A percentile compares a stretch with the other conserved stretches of the same genome.
These are phyloP conservation scores for Lithocarpus polystachyus DNA, from an alignment of 306 rosid species.

Conservation along the genomic window DNA sequence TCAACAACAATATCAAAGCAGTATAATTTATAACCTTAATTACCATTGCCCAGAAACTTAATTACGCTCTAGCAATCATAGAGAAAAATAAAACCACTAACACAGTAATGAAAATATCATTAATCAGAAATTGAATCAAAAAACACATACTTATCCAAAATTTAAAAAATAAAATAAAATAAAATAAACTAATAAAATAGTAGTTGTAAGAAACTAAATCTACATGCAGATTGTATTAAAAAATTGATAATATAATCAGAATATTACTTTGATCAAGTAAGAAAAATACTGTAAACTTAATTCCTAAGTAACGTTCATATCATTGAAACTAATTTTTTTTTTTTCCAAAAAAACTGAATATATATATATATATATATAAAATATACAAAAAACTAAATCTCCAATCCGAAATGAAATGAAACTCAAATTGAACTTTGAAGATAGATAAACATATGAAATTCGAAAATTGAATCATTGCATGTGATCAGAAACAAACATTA, in stretches of 20 bases:
- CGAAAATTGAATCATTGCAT: slow-evolving; percentile 43
- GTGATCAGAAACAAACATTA: slow-evolving; percentile 19
- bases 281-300: neutral
- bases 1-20: neutral
- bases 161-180: slow-evolving; percentile 8
- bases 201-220: slow-evolving; percentile 4
- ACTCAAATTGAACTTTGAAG: slow-evolving; percentile 13
- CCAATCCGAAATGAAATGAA: neutral
- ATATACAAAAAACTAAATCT: slow-evolving; percentile 28
- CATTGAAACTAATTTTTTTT: too few species aligned
- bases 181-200: slow-evolving; percentile 2
- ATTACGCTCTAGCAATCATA: neutral
- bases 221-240: slow-evolving; percentile 33
- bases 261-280: slow-evolving; percentile 9
- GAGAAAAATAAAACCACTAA: neutral
- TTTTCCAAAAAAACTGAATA: neutral
- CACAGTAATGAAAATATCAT: neutral
- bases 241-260: slow-evolving; percentile 14
- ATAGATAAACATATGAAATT: slow-evolving; percentile 18
- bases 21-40: neutral
- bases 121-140: neutral
- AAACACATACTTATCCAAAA: too few species aligned
- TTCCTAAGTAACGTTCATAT: neutral
- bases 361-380: neutral
- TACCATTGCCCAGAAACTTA: neutral